These are phyloP conservation scores for Fusarium sp. DNA, from an alignment of 2,329 filamentous ascomycete species.

Conservation along the genomic window DNA sequence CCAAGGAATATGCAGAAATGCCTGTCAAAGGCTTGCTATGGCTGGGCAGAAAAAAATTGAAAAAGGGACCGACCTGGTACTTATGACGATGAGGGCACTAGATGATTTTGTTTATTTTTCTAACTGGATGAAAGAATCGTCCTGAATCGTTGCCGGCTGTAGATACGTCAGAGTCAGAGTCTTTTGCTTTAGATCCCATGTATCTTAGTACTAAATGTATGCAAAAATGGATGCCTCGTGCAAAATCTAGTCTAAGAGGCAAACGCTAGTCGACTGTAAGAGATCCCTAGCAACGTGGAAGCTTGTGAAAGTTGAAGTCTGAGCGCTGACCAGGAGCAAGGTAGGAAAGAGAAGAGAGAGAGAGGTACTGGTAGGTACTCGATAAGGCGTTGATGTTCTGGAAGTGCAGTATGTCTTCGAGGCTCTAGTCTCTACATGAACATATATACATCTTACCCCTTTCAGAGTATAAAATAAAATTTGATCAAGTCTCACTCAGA, in stretches of 20 bases:
- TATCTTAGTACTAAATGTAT: background rate
- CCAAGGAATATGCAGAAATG: constrained; percentile 13
- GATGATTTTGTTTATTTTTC: constrained; percentile 1
- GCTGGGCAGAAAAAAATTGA: constrained; percentile 31
- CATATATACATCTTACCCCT: background rate
- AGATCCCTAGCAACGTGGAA: background rate
- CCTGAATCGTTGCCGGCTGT: constrained; percentile 30
- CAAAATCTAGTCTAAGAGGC: background rate
- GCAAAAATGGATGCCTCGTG: background rate
- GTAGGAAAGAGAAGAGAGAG: constrained; percentile 1
- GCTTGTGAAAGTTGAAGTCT: constrained; percentile 18
- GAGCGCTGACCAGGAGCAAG: background rate
- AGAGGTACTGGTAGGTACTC: background rate
- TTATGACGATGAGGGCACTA: constrained; percentile 33
- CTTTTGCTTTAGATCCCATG: background rate
- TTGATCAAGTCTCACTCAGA: too few species aligned
- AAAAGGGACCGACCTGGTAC: constrained; percentile 29
- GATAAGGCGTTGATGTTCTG: background rate
- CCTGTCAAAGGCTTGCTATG: constrained; percentile 35
- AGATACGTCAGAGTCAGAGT: constrained; percentile 19
- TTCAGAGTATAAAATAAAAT: background rate
- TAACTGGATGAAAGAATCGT: constrained; percentile 19
- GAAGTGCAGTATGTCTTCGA: background rate
- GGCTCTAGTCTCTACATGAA: background rate
- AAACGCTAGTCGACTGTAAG: constrained; percentile 11